Evolutionary conservation across 2,329 filamentous ascomycete species (phyloP), one percentile per base, ranked within the genome.

Genomic region (Aspergillus thermomutatus): DNA sequence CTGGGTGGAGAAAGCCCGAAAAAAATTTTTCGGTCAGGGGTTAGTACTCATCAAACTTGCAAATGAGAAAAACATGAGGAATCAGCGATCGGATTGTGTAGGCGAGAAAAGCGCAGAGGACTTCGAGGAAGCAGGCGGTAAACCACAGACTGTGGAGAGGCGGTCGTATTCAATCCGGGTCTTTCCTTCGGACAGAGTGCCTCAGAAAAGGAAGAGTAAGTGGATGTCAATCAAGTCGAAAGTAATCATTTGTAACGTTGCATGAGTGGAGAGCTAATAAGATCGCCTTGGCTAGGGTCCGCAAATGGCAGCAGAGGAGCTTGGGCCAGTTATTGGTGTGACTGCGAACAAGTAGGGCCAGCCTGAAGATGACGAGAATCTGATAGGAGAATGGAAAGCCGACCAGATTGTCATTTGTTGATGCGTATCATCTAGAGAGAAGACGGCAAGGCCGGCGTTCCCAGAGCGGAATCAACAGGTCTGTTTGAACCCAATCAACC

Each of bases 251-350:
- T 51, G 48, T 23, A 50, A 27, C 31, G 48, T 45, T 50, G 47
- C 48, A 52, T 40, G 25, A 26, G 46, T 50, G 50, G 59, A 61
- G 64, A 64, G 60, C 58, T 63, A 66, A 65, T 61, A 63, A 61
- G 64, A 71, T 69, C 66, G 62, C 61, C 67, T 63, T 65, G 58
- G 60, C 61, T 59, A 66, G 53, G 60, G 56, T 53, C 9, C 11
- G 43, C 43, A 46, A 26, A 23, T 46, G 43, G 41, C 50, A 60
- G 61, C 60, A 53, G 51, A 66, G 66, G 60, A 71, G 69, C 68
- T 72, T 69, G 66, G 68, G 60, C 70, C 67, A 72, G 55, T 54
- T 46, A 64, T 64, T 61, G 58, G 57, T 56, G 57, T 53, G 54
- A 61, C 54, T 55, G 53, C 49, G 52, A 56, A 52, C 52, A 41